Evolutionary conservation across 805 yeast genomes (phyloP).

Genomic region (Dipodascus geniculatus): DNA sequence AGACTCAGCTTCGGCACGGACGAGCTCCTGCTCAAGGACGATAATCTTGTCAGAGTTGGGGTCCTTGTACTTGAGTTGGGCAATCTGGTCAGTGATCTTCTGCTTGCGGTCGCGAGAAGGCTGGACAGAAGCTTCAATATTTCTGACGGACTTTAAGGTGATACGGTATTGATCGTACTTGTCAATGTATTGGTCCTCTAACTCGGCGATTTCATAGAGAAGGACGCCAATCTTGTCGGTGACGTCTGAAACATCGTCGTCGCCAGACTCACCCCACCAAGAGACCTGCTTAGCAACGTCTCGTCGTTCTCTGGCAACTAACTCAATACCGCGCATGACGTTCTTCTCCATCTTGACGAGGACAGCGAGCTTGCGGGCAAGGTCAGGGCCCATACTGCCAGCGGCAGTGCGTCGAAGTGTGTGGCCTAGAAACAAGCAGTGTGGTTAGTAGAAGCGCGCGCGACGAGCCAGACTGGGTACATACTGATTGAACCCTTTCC

Average conservation of each 20-base stretch:
- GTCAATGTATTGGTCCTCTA: constrained; percentile 96
- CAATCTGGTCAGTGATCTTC: constrained; percentile 94
- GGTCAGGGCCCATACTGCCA: constrained; percentile 89
- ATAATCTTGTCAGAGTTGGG: constrained; percentile 94
- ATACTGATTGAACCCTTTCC: constrained; percentile 51
- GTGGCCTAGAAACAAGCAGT: constrained; percentile 15
- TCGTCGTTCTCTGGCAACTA: constrained; percentile 86
- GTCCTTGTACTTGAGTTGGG: constrained; percentile 95
- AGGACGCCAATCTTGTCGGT: constrained; percentile 96
- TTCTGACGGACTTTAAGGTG: constrained; percentile 86
- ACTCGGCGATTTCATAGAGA: constrained; percentile 91
- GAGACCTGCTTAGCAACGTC: constrained; percentile 96
- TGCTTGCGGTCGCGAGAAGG: constrained; percentile 97
- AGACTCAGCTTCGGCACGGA: constrained; percentile 98
- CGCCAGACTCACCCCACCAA: constrained; percentile 95
- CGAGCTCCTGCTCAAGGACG: constrained; percentile 94
- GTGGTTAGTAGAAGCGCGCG: neutral
- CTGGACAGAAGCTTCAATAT: constrained; percentile 95
- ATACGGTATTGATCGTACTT: constrained; percentile 97
- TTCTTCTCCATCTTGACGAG: constrained; percentile 94
- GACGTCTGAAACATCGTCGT: constrained; percentile 92
- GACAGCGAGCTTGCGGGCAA: constrained; percentile 82
- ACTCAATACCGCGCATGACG: constrained; percentile 86
- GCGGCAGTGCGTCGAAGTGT: constrained; percentile 65
- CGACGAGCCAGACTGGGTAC: constrained; percentile 7